These are phyloP conservation scores for Leishmania martiniquensis DNA, from an alignment of 208 protist species.

Conservation along the genomic window DNA sequence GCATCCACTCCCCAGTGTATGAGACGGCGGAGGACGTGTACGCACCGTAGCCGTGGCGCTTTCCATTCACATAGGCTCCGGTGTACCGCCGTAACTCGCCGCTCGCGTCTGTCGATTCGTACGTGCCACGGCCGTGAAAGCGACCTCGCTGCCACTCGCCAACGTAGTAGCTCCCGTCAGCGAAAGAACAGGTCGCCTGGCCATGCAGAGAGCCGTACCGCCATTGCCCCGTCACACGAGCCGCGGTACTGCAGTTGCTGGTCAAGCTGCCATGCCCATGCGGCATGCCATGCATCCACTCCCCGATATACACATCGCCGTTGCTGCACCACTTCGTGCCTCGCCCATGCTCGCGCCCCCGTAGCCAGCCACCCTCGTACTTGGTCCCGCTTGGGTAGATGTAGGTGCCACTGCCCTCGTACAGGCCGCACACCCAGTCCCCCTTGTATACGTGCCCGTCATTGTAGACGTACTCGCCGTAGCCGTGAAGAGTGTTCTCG, in stretches of 20 bases:
- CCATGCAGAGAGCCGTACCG: conserved; percentile 65
- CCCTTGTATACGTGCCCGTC: conserved; percentile 92
- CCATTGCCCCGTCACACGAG: conserved; percentile 83
- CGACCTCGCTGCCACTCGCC: conserved; percentile 68
- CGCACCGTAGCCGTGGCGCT: conserved; percentile 69
- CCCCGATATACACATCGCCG: conserved; percentile 76
- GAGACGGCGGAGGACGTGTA: conserved; percentile 47
- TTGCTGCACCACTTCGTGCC: conserved; percentile 83
- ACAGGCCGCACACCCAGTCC: conserved; percentile 76
- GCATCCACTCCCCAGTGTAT: conserved; percentile 81
- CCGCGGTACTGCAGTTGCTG: conserved; percentile 38
- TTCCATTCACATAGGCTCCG: conserved; percentile 65
- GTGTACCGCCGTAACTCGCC: conserved; percentile 46
- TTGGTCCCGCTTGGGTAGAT: conserved; percentile 67
- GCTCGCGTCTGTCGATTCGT: conserved; percentile 21
- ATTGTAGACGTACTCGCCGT: conserved; percentile 87
- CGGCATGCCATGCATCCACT: conserved; percentile 68
- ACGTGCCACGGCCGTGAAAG: conserved; percentile 71
- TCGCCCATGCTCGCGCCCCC: conserved; percentile 67
- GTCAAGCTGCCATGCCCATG: conserved; percentile 82
- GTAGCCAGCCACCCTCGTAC: conserved; percentile 81
- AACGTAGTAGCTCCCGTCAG: conserved; percentile 71
- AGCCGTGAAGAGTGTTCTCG: conserved; percentile 76
- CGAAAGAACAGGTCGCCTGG: conserved; percentile 60
- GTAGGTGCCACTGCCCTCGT: conserved; percentile 79